Evolutionary conservation across 2,329 filamentous ascomycete species (phyloP).

Genomic region (Pyricularia sp.): DNA sequence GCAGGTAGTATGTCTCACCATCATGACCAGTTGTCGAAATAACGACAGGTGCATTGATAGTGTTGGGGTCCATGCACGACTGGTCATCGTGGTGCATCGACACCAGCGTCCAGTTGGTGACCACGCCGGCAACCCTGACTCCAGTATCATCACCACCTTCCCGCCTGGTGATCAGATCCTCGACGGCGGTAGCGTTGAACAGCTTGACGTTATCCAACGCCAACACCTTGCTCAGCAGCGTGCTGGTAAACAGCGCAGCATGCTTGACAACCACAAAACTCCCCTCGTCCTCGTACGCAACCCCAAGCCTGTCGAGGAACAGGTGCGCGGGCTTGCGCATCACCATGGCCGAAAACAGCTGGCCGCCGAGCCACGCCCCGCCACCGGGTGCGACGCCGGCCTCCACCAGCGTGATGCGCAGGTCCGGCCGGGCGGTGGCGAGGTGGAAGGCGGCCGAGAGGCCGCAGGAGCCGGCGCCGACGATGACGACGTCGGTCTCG

Average conservation of each 20-base stretch:
- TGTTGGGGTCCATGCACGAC: slow-evolving; percentile 95
- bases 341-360: slow-evolving; percentile 92
- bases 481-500: slow-evolving; percentile 88
- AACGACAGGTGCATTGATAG: slow-evolving; percentile 83
- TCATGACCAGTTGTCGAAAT: slow-evolving; percentile 90
- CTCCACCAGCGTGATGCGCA: slow-evolving; percentile 88
- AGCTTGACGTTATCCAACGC: slow-evolving; percentile 87
- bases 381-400: slow-evolving; percentile 80
- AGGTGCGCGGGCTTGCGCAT: slow-evolving; percentile 87
- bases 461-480: slow-evolving; percentile 84
- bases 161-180: slow-evolving; percentile 82
- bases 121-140: slow-evolving; percentile 75
- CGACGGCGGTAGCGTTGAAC: slow-evolving; percentile 89
- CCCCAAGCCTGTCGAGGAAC: slow-evolving; percentile 72
- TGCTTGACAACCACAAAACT: slow-evolving; percentile 82
- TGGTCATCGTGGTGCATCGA: slow-evolving; percentile 82
- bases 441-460: slow-evolving; percentile 65
- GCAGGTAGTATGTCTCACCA: too few relatives aligned
- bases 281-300: slow-evolving; percentile 81
- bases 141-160: slow-evolving; percentile 29
- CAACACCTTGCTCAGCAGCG: slow-evolving; percentile 74
- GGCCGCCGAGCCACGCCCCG: slow-evolving; percentile 86
- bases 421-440: slow-evolving; percentile 73
- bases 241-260: slow-evolving; percentile 85
- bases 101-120: slow-evolving; percentile 94